A percentile compares a stretch with the other conserved stretches of the same genome.
phyloP scores from a whole-genome alignment of 257 asterid genomes.

The Capsicum chinense region DNA sequence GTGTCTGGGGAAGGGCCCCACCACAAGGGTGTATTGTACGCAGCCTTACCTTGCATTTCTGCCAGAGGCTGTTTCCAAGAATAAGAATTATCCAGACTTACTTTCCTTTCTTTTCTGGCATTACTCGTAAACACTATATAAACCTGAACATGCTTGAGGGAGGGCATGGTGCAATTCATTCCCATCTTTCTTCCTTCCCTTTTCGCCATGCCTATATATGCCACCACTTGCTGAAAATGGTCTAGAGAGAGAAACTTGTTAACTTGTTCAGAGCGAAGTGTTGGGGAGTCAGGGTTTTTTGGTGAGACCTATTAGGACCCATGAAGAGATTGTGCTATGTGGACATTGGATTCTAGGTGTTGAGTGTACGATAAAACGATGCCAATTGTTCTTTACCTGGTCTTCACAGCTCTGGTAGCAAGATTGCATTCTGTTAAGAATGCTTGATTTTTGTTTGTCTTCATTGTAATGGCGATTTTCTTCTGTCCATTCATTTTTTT shows the following conservation, averaged over 20 bases:
- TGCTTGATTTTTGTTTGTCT: constrained; percentile 6
- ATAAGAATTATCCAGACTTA: background rate
- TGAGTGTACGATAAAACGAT: background rate
- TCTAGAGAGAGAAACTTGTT: constrained; percentile 9
- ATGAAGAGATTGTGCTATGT: constrained; percentile 6
- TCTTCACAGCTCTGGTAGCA: background rate
- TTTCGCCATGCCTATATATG: background rate
- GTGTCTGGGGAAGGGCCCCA: too few relatives aligned
- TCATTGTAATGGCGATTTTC: background rate
- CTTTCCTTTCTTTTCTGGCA: background rate
- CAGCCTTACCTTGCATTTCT: too few relatives aligned
- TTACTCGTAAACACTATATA: background rate
- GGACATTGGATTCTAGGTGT: background rate
- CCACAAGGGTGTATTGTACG: too few relatives aligned
- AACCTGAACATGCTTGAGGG: background rate
- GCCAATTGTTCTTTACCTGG: background rate
- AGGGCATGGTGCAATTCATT: background rate
- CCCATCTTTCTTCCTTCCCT: constrained; percentile 1
- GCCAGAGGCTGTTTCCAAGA: too few relatives aligned
- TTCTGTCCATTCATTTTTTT: constrained; percentile 1
- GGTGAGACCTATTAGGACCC: constrained; percentile 11
- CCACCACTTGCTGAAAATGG: background rate
- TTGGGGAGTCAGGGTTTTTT: background rate
- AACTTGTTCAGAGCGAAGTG: constrained; percentile 14
- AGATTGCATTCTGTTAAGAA: background rate